Evolutionary conservation across 148 eudicot species (phyloP).

Genomic region (Vaccinium vitisidaea): DNA sequence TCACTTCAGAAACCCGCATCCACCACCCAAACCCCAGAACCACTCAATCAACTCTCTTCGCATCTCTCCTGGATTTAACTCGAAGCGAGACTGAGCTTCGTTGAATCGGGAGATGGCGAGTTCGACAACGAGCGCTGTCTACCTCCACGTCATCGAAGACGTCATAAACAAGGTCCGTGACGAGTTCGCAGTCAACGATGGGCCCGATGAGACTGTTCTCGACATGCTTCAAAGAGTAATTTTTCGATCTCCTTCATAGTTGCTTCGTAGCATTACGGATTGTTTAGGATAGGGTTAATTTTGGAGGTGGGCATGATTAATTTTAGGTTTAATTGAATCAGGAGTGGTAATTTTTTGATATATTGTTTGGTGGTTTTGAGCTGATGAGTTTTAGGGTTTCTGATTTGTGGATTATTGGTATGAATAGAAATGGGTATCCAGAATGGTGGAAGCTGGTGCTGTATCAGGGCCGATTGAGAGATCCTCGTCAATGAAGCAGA

Average conservation of each 20-base stretch:
- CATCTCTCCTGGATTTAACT: too few relatives aligned
- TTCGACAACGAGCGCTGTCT: slow-evolving; percentile 69
- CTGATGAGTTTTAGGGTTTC: slow-evolving; percentile 29
- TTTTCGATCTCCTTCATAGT: not conserved
- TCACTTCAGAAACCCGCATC: not conserved
- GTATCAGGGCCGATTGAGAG: slow-evolving; percentile 69
- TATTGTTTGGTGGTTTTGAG: not conserved
- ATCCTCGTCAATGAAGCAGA: slow-evolving; percentile 39
- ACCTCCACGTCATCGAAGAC: slow-evolving; percentile 80
- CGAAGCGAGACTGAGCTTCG: not conserved
- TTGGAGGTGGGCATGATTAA: not conserved
- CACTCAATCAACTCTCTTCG: not conserved
- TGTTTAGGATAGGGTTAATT: not conserved
- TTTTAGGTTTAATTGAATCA: not conserved
- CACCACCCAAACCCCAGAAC: not conserved
- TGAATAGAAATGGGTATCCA: slow-evolving; percentile 77
- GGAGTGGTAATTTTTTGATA: not conserved
- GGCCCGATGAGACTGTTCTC: slow-evolving; percentile 75
- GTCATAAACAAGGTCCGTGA: slow-evolving; percentile 91
- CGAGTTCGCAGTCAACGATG: slow-evolving; percentile 64
- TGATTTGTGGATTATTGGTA: slow-evolving; percentile 16
- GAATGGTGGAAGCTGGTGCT: slow-evolving; percentile 86
- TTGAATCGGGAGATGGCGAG: slow-evolving; percentile 43
- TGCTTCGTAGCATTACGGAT: not conserved
- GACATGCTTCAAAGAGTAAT: slow-evolving; percentile 76